A percentile compares a stretch with the other conserved stretches of the same genome.
Evolutionary conservation across 371 early-diverging fungal genomes (phyloP).

Genomic region (Mortierella sp.): DNA sequence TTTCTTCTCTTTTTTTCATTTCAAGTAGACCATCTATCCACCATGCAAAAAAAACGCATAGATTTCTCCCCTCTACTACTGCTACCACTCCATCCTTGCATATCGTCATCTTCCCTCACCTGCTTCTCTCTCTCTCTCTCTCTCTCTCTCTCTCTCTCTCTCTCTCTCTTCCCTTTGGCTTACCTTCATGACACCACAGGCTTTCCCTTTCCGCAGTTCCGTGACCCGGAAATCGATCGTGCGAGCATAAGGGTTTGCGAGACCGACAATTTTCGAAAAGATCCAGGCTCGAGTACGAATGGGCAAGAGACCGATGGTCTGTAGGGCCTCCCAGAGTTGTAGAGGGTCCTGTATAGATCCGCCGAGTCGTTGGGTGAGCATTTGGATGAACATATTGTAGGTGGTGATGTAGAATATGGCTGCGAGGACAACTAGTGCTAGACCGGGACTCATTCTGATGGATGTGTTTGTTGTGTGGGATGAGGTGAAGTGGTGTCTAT

Average conservation of each 20-base stretch:
- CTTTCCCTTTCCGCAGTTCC: conserved; percentile 52
- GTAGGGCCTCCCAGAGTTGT: conserved; percentile 49
- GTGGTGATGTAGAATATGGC: conserved; percentile 26
- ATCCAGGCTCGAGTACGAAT: conserved; percentile 50
- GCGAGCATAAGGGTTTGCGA: conserved; percentile 46
- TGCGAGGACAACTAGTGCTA: conserved; percentile 19
- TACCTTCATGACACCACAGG: conserved; percentile 57
- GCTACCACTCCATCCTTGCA: not conserved
- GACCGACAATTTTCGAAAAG: conserved; percentile 45
- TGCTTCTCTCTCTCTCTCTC: too few species aligned
- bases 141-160: too few species aligned
- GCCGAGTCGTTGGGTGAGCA: conserved; percentile 42
- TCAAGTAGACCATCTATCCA: not conserved
- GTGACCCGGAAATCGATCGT: conserved; percentile 56
- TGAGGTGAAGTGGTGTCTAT: not conserved
- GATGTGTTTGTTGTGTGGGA: not conserved
- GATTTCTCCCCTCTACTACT: too few species aligned
- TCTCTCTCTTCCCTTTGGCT: not conserved
- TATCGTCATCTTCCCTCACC: not conserved
- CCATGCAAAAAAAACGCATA: not conserved
- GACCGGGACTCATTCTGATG: conserved; percentile 18
- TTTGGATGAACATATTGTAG: conserved; percentile 8
- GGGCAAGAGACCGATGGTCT: conserved; percentile 37
- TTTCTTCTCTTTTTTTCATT: not conserved
- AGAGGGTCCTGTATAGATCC: conserved; percentile 36